Percentiles rank a stretch among this genome's conserved stretches.
Conservation (phyloP, 1,139 yeast species). For the Geotrichum fermentans region DNA sequence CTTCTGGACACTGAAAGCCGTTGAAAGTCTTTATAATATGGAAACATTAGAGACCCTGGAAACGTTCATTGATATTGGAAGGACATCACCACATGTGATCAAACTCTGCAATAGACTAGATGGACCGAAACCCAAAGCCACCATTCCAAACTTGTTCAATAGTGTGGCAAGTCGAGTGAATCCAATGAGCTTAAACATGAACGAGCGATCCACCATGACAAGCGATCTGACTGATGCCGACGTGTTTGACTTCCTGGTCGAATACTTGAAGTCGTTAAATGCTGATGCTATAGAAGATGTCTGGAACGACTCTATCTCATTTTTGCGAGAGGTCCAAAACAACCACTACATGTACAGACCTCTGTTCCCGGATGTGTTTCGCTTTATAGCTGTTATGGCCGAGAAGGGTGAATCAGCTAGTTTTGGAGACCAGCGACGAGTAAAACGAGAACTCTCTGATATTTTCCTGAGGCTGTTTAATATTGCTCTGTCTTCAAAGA, state of each 20-base stretch:
- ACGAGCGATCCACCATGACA: conserved; percentile 43
- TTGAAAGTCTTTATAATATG: conserved; percentile 62
- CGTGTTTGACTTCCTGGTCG: conserved; percentile 50
- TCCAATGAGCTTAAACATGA: conserved; percentile 34
- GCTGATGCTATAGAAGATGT: conserved; percentile 73
- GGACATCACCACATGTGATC: conserved; percentile 34
- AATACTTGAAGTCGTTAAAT: conserved; percentile 61
- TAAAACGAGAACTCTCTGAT: conserved; percentile 64
- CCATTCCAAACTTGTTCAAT: conserved; percentile 62
- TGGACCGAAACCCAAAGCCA: conserved; percentile 74
- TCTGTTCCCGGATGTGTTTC: conserved; percentile 50
- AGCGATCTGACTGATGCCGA: conserved; percentile 43
- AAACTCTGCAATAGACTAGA: conserved; percentile 72
- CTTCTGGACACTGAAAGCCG: conserved; percentile 61
- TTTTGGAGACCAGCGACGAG: conserved; percentile 56
- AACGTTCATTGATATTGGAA: conserved; percentile 45
- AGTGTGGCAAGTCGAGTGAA: conserved; percentile 48
- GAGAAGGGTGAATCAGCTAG: conserved; percentile 54
- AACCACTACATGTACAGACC: conserved; percentile 48
- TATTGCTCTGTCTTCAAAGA: conserved; percentile 37
- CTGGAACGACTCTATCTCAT: conserved; percentile 54
- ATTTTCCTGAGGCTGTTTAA: conserved; percentile 53
- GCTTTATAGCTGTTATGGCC: conserved; percentile 49
- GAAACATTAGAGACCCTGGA: conserved; percentile 76
- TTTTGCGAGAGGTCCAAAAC: conserved; percentile 54